Evolutionary conservation across 2,329 filamentous ascomycete genomes (phyloP).

Genomic region (Elsinoe australis): DNA sequence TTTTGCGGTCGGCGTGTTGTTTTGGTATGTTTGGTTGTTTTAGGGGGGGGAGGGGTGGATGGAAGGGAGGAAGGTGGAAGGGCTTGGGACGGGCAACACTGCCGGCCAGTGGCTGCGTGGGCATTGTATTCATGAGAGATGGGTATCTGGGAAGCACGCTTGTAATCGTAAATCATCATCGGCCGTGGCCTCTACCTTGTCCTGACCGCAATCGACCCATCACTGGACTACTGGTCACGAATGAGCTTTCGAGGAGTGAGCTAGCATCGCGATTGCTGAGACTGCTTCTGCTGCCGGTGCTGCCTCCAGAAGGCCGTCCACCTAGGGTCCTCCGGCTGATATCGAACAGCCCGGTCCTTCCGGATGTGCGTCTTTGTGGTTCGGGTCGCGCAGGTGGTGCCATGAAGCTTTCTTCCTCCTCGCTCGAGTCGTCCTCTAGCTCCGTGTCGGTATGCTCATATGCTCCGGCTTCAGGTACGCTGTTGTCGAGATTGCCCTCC

Average conservation of each 20-base stretch:
- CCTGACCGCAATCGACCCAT: slow-evolving; percentile 19
- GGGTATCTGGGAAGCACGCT: slow-evolving; percentile 13
- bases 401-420: slow-evolving; percentile 24
- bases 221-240: slow-evolving; percentile 32
- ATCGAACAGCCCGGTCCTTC: slow-evolving; percentile 24
- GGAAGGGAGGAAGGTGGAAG: not conserved
- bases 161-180: slow-evolving; percentile 3
- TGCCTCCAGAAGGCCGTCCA: slow-evolving; percentile 19
- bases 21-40: slow-evolving; percentile 85
- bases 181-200: slow-evolving; percentile 2
- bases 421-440: slow-evolving; percentile 34
- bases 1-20: slow-evolving; percentile 67
- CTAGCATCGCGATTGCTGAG: slow-evolving; percentile 30
- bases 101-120: slow-evolving; percentile 6
- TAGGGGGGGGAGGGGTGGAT: not conserved
- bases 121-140: not conserved
- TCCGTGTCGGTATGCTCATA: slow-evolving; percentile 51
- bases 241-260: slow-evolving; percentile 32
- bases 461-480: slow-evolving; percentile 45
- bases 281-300: slow-evolving; percentile 24
- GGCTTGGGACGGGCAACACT: not conserved
- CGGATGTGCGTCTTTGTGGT: not conserved
- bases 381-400: not conserved
- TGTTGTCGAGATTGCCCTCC: slow-evolving; percentile 39
- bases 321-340: slow-evolving; percentile 20